A percentile compares a stretch with the other conserved stretches of the same genome.
Conservation (phyloP, 73 alveolate genomes). For the Paramecium caudatum region DNA sequence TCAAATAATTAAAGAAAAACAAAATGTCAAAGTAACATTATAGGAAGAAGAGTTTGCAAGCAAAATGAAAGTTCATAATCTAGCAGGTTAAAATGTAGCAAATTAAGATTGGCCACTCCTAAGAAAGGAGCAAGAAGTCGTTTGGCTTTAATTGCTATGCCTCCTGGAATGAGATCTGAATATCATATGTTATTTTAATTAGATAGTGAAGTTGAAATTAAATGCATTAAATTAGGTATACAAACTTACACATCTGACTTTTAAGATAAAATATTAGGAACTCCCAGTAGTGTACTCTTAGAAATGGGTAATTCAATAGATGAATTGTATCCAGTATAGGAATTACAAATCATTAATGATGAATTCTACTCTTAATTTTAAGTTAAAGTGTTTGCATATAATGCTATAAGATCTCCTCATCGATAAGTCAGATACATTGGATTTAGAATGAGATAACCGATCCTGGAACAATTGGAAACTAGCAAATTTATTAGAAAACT, state of each 20-base stretch:
- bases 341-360: conserved; percentile 37
- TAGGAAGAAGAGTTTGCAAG: conserved; percentile 15
- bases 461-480: not conserved
- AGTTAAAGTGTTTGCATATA: conserved; percentile 51
- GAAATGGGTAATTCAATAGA: conserved; percentile 30
- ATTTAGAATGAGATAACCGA: conserved; percentile 27
- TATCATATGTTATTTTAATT: conserved; percentile 21
- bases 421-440: not conserved
- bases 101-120: conserved; percentile 45
- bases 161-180: conserved; percentile 8
- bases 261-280: conserved; percentile 39
- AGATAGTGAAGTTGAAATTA: conserved; percentile 17
- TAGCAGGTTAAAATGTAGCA: conserved; percentile 39
- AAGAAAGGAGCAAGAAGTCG: conserved; percentile 62
- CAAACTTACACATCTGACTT: conserved; percentile 28
- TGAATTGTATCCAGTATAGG: conserved; percentile 26
- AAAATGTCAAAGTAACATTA: not conserved
- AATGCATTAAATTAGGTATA: conserved; percentile 17
- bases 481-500: not conserved
- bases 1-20: not conserved
- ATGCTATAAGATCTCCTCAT: conserved; percentile 4
- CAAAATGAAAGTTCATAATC: not conserved
- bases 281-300: not conserved
- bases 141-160: not conserved
- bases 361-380: conserved; percentile 28